A percentile compares a stretch with the other conserved stretches of the same genome.
phyloP scores from a whole-genome alignment of 75 land plant genomes.

The Cupressus sempervirens region DNA sequence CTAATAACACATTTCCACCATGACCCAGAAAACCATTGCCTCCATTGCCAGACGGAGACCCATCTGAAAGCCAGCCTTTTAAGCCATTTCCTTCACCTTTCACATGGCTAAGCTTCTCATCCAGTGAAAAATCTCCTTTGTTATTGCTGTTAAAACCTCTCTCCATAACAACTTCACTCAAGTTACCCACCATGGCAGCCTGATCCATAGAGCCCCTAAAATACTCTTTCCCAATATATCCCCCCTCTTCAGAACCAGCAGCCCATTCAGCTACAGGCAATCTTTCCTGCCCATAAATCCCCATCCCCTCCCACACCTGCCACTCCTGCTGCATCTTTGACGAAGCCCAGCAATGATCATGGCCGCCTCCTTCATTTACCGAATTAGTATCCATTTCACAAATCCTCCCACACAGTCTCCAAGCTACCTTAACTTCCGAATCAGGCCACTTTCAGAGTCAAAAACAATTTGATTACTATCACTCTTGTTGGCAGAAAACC shows the following conservation, averaged over 20 bases:
- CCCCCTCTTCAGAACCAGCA: background rate
- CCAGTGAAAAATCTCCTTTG: background rate
- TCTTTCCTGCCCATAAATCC: background rate
- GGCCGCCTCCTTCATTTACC: conserved; percentile 3
- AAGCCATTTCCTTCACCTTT: conserved; percentile 6
- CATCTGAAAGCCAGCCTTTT: conserved; percentile 5
- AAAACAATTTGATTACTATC: background rate
- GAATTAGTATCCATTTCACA: conserved; percentile 1
- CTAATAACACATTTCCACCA: background rate
- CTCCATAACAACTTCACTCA: background rate
- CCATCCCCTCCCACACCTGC: conserved; percentile 2
- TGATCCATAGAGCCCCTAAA: conserved; percentile 4
- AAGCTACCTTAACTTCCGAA: background rate
- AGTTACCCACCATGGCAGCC: conserved; percentile 1
- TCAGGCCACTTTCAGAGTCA: background rate
- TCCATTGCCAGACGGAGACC: background rate
- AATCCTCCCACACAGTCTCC: background rate
- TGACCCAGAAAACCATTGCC: background rate
- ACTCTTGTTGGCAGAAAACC: background rate
- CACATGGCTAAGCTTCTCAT: background rate
- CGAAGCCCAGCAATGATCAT: conserved; percentile 11
- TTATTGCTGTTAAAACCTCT: background rate
- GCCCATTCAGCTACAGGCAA: conserved; percentile 4
- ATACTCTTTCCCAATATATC: conserved; percentile 5
- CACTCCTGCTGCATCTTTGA: conserved; percentile 3